Base-by-base conservation (phyloP, 2,329 filamentous ascomycete species). In the Exophiala sideris region DNA sequence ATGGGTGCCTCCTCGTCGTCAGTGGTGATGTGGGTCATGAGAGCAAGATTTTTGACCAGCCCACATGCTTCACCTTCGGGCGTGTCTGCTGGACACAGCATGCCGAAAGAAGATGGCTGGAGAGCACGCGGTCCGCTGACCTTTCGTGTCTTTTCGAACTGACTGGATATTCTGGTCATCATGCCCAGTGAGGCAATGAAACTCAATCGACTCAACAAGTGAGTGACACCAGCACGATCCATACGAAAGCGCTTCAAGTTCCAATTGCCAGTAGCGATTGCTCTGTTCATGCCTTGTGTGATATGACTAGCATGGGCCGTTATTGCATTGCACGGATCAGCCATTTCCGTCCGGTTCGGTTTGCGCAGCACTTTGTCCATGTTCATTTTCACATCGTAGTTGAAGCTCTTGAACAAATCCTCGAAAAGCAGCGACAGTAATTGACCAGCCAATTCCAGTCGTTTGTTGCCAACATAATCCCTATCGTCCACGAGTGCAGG, bases 21-120 rank as follows among this genome's bases (percentile, higher is more conserved):
- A 1, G 94, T 99, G 0, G 94, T 99, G 64, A 99, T 97, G 67
- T 99, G 95, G 48, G 95, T 99, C 94, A 99, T 99, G 53, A 99
- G 78, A 7, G 94, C 94, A 76, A 99, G 73, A 67, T 99, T 99
- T 79, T 99, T 99, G 64, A 99, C 91, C 53, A 99, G 75, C 79
- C 94, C 94, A 74, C 94, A 99, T 9, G 94, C 91, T 76, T 99
- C 94, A 73, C 94, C 94, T 85, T 99, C 94, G 5, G 94, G 94
- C 0, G 94, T 99, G 78, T 99, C 94, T 9, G 94, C 95, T 0
- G 91, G 88, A 68, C 94, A 99, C 50, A 99, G 79, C 91, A 99
- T 96, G 64, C 94, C 94, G 76, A 96, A 99, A 64, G 99, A 94
- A 1, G 94, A 99, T 5, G 94, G 91, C 67, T 99, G 94, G 45